Evolutionary conservation across 306 rosid genomes (phyloP).

Genomic region (Casuarina equisetifolia): DNA sequence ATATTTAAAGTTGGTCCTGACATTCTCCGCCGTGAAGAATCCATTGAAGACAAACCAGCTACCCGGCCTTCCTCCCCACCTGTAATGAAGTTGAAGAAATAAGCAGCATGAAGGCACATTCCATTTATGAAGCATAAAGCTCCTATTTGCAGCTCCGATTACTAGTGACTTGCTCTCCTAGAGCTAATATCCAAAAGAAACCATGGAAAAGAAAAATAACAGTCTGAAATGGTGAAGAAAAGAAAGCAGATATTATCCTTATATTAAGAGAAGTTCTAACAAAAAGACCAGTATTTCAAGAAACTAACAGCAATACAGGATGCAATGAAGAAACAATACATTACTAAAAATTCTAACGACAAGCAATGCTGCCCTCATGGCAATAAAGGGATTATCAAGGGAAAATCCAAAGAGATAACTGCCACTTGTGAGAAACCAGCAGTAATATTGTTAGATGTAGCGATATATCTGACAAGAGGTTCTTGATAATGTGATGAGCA

Average conservation of each 20-base stretch:
- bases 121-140: slow-evolving; percentile 12
- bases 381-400: no score
- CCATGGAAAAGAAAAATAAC: not conserved
- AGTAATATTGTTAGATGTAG: not conserved
- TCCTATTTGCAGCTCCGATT: slow-evolving; percentile 8
- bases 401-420: not conserved
- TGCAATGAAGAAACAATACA: no score
- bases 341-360: no score
- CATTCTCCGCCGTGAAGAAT: slow-evolving; percentile 74
- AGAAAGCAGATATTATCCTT: not conserved
- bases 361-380: no score
- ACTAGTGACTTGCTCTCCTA: slow-evolving; percentile 2
- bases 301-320: not conserved
- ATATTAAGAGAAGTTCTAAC: not conserved
- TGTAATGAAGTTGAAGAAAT: slow-evolving; percentile 28
- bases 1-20: slow-evolving; percentile 63
- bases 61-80: slow-evolving; percentile 75
- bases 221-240: not conserved
- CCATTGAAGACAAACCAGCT: slow-evolving; percentile 66
- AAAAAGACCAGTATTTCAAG: not conserved
- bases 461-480: slow-evolving; percentile 5
- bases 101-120: not conserved
- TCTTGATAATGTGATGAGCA: slow-evolving; percentile 11
- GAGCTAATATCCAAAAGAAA: slow-evolving; percentile 13
- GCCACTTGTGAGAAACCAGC: not conserved